Percentiles rank a stretch among this genome's conserved stretches.
Conservation (phyloP, 257 asterid genomes). For the Coffea canephora region DNA sequence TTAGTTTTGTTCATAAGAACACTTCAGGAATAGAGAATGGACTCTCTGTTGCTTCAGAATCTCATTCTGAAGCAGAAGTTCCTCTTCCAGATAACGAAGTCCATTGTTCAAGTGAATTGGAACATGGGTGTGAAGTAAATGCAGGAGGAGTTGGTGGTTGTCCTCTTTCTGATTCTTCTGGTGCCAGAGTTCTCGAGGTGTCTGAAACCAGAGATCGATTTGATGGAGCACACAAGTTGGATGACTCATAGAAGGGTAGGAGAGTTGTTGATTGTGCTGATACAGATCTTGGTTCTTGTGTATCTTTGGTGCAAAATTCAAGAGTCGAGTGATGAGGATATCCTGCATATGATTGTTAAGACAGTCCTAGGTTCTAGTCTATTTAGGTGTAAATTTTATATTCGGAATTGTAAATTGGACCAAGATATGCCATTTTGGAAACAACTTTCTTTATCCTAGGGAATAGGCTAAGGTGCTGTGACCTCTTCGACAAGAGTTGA, state of each 20-base stretch:
- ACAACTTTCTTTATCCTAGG: background rate
- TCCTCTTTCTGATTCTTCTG: slow-evolving; percentile 18
- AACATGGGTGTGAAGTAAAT: background rate
- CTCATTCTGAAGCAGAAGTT: background rate
- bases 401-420: background rate
- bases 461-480: background rate
- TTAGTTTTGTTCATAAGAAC: background rate
- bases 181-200: background rate
- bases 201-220: slow-evolving; percentile 2
- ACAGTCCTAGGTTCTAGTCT: background rate
- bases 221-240: slow-evolving; percentile 6
- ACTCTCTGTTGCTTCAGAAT: slow-evolving; percentile 2
- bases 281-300: slow-evolving; percentile 6
- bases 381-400: background rate
- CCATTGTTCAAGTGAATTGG: background rate
- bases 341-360: background rate
- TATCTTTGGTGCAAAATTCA: background rate
- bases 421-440: background rate
- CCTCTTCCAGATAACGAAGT: background rate
- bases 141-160: background rate
- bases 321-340: background rate
- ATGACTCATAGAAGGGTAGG: background rate
- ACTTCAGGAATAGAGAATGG: slow-evolving; percentile 8
- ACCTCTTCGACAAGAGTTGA: background rate
- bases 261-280: background rate